Conservation (phyloP, 768 basidiomycete genomes). For the Crepidotus variabilis region DNA sequence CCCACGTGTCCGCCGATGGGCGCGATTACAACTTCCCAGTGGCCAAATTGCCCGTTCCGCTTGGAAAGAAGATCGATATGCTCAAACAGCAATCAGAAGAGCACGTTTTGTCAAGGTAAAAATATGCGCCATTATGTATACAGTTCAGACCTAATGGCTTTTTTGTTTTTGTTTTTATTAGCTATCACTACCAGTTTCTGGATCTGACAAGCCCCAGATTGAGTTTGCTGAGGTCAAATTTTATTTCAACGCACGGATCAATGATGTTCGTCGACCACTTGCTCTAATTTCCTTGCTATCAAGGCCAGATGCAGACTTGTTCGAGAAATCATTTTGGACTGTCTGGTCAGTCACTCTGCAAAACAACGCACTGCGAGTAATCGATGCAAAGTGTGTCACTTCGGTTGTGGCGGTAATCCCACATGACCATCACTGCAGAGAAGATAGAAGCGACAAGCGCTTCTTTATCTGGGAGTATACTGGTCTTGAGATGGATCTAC, state of each 20-base stretch:
- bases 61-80: neutral
- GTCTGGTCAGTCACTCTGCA: neutral
- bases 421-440: neutral
- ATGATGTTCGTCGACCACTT: neutral
- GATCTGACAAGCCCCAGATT: neutral
- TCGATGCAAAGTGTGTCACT: neutral
- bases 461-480: slow-evolving; percentile 2
- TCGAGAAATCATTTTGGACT: neutral
- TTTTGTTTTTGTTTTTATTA: neutral
- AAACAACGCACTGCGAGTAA: neutral
- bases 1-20: slow-evolving; percentile 1
- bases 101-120: neutral
- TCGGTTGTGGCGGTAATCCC: neutral
- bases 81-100: neutral
- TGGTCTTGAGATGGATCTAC: neutral
- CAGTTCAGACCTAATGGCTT: neutral
- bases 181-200: neutral
- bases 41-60: neutral
- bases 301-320: neutral
- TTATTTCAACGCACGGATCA: neutral
- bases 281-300: neutral
- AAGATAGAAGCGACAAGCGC: neutral
- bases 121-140: neutral
- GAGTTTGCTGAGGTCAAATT: neutral
- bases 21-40: neutral